Evolutionary conservation across 2,329 filamentous ascomycete genomes (phyloP).

Genomic region (Diplodia seriata): DNA sequence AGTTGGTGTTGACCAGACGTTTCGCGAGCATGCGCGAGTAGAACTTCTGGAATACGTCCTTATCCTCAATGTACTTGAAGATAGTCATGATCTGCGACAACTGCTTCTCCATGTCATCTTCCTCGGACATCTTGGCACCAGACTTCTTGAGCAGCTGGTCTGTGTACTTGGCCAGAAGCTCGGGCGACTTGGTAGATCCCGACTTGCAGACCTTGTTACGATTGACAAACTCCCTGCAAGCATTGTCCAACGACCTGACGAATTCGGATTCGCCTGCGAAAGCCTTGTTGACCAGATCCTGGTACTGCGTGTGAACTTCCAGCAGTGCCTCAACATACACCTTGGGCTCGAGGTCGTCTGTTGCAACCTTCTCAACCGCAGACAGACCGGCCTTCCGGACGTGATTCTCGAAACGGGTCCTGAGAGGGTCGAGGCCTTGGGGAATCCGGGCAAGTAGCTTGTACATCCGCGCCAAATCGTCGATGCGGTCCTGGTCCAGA

Average conservation of each 20-base stretch:
- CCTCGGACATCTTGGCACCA: constrained; percentile 85
- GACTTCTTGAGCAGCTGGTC: constrained; percentile 91
- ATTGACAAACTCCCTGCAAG: constrained; percentile 97
- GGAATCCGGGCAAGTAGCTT: constrained; percentile 86
- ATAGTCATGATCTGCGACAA: constrained; percentile 97
- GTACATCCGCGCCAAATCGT: constrained; percentile 97
- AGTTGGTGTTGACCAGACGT: constrained; percentile 91
- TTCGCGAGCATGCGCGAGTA: constrained; percentile 97
- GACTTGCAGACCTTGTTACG: constrained; percentile 95
- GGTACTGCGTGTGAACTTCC: constrained; percentile 93
- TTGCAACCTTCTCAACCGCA: constrained; percentile 88
- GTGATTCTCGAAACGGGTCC: constrained; percentile 87
- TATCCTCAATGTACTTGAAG: constrained; percentile 99
- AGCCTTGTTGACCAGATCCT: constrained; percentile 86
- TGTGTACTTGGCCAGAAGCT: constrained; percentile 93
- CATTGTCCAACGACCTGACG: constrained; percentile 93
- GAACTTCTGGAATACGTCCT: constrained; percentile 99
- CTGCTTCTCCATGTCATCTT: constrained; percentile 88
- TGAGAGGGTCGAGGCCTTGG: constrained; percentile 87
- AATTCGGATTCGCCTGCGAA: constrained; percentile 98
- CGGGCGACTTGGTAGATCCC: constrained; percentile 91
- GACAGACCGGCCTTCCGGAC: constrained; percentile 87
- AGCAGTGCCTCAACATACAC: constrained; percentile 94
- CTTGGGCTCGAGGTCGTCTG: constrained; percentile 90
- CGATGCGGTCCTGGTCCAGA: constrained; percentile 90